A percentile compares a stretch with the other conserved stretches of the same genome.
Evolutionary conservation across 768 basidiomycete species (phyloP).

Genomic region (Clitopilus hobsonii): DNA sequence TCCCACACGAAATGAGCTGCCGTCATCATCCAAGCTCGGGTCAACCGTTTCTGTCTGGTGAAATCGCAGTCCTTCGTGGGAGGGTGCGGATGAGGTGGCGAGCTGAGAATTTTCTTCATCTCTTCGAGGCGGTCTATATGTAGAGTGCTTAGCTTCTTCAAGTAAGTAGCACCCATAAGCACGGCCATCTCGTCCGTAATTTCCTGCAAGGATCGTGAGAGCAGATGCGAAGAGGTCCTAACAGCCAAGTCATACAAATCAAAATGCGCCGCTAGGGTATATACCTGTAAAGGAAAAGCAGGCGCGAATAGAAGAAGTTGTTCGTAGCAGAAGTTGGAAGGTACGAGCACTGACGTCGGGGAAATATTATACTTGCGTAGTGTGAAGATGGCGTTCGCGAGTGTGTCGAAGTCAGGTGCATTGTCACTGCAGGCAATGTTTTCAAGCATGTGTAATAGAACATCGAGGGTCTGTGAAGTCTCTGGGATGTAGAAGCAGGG

Average conservation of each 20-base stretch:
- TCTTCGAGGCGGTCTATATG: conserved; percentile 51
- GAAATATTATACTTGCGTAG: conserved; percentile 35
- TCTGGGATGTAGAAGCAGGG: conserved; percentile 18
- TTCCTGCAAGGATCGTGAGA: conserved; percentile 37
- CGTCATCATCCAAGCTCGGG: conserved; percentile 24
- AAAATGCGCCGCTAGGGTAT: conserved; percentile 40
- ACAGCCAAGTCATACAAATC: conserved; percentile 45
- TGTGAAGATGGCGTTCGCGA: conserved; percentile 20
- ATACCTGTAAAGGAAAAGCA: conserved; percentile 40
- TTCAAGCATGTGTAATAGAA: conserved; percentile 29
- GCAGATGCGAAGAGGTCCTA: conserved; percentile 41
- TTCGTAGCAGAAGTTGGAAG: conserved; percentile 29
- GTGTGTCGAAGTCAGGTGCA: conserved; percentile 17
- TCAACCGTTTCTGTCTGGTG: conserved; percentile 14
- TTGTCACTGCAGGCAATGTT: conserved; percentile 18
- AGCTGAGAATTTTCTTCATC: conserved; percentile 43
- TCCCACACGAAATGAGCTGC: conserved; percentile 23
- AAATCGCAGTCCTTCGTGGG: conserved; percentile 10
- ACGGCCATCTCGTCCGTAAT: conserved; percentile 41
- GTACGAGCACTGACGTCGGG: conserved; percentile 22
- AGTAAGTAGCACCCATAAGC: conserved; percentile 45
- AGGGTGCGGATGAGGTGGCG: conserved; percentile 11
- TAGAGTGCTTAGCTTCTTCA: conserved; percentile 49
- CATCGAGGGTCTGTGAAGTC: conserved; percentile 21
- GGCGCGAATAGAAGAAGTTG: conserved; percentile 40